A percentile compares a stretch with the other conserved stretches of the same genome.
Evolutionary conservation across 2,329 filamentous ascomycete genomes (phyloP).

Genomic region (Aspergillus pseudonomiae): DNA sequence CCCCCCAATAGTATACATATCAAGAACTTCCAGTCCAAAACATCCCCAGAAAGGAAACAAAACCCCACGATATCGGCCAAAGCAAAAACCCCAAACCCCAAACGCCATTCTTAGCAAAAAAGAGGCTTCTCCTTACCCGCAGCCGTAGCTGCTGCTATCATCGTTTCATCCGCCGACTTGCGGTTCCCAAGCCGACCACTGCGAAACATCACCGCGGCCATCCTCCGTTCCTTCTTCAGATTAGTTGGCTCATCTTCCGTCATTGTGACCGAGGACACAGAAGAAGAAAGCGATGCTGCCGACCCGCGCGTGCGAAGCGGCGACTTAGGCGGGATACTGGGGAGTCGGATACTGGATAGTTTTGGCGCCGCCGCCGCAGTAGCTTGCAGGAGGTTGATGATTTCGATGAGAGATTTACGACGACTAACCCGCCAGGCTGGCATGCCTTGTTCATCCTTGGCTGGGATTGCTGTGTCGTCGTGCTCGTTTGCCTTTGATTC

Average conservation of each 20-base stretch:
- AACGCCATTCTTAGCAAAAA: conserved; percentile 27
- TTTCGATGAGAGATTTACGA: conserved; percentile 26
- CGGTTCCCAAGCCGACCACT: background rate
- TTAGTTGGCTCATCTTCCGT: background rate
- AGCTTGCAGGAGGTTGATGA: conserved; percentile 20
- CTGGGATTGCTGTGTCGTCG: background rate
- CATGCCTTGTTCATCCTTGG: background rate
- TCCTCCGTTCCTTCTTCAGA: conserved; percentile 7
- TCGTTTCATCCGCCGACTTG: background rate
- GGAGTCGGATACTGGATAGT: conserved; percentile 6
- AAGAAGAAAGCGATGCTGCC: background rate
- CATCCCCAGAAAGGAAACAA: conserved; percentile 5
- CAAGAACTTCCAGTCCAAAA: background rate
- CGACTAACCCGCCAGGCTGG: conserved; percentile 18
- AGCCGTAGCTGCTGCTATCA: background rate
- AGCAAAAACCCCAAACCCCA: conserved; percentile 19
- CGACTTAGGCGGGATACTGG: background rate
- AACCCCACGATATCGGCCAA: conserved; percentile 16
- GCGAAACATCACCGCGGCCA: conserved; percentile 7
- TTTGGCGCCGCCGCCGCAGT: conserved; percentile 13
- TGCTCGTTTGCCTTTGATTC: background rate
- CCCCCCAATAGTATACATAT: background rate
- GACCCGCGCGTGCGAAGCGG: background rate
- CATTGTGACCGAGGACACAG: background rate
- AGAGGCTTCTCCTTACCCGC: conserved; percentile 12